Conservation (phyloP, 805 yeast species). For the Candida hungchunana region DNA sequence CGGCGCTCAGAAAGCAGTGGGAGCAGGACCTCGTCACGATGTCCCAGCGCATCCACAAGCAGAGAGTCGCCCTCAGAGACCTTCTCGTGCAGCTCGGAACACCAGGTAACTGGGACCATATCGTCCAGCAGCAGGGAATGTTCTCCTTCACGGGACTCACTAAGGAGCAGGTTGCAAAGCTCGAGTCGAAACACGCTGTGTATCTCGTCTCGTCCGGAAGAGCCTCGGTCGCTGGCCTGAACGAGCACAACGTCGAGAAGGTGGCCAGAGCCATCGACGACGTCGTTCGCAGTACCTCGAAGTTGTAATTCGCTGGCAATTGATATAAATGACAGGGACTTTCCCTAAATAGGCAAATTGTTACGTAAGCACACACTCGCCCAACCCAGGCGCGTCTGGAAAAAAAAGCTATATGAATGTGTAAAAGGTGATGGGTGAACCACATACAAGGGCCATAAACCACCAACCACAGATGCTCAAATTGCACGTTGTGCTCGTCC, state of each 20-base stretch:
- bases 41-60: slow-evolving; percentile 76
- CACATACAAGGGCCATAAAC: not conserved
- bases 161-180: slow-evolving; percentile 68
- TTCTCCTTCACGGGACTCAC: slow-evolving; percentile 89
- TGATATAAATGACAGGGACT: too few relatives aligned
- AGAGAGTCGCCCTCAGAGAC: slow-evolving; percentile 68
- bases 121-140: slow-evolving; percentile 91
- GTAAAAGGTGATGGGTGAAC: not conserved
- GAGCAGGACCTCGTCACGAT: slow-evolving; percentile 74
- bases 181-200: slow-evolving; percentile 75
- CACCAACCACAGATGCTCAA: not conserved
- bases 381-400: too few relatives aligned
- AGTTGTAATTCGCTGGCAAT: slow-evolving; percentile 19
- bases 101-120: slow-evolving; percentile 92
- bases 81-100: slow-evolving; percentile 61
- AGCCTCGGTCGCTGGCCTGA: slow-evolving; percentile 91
- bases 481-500: slow-evolving; percentile 34
- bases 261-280: slow-evolving; percentile 82
- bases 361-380: too few relatives aligned
- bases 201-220: slow-evolving; percentile 83
- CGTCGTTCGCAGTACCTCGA: slow-evolving; percentile 46
- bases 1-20: slow-evolving; percentile 77
- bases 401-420: too few relatives aligned
- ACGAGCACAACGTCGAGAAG: slow-evolving; percentile 66
- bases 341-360: too few relatives aligned